Evolutionary conservation across 257 asterid species (phyloP).

Genomic region (Solanum pimpinellifolium): DNA sequence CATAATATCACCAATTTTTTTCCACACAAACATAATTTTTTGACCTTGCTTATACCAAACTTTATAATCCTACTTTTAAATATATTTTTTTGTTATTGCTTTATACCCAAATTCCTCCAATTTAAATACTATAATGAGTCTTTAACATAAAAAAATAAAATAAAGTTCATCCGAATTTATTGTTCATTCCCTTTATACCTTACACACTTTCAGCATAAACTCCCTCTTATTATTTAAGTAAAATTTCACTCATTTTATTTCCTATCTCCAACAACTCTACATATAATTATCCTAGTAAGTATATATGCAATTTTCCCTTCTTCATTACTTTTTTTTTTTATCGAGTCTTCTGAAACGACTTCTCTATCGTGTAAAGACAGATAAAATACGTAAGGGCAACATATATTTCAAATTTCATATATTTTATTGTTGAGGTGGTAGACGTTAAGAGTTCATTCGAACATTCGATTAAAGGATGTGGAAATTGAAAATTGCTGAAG

Average conservation of each 20-base stretch:
- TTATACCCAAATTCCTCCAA: not conserved
- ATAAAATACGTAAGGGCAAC: not conserved
- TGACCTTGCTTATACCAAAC: not conserved
- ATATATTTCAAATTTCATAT: not conserved
- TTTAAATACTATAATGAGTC: not conserved
- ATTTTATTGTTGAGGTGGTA: not conserved
- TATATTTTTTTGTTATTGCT: not conserved
- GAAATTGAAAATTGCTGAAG: slow-evolving; percentile 48
- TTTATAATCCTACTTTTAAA: not conserved
- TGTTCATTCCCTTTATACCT: not conserved
- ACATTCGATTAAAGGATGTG: slow-evolving; percentile 21
- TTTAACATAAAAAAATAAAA: not conserved
- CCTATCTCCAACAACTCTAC: not conserved
- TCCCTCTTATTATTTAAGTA: not conserved
- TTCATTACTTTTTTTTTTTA: not conserved
- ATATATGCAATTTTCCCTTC: not conserved
- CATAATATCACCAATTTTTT: not conserved
- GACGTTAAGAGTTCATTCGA: not conserved
- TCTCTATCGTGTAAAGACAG: not conserved
- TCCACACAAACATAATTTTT: not conserved
- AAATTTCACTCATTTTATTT: not conserved
- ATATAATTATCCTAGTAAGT: not conserved
- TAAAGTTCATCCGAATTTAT: not conserved
- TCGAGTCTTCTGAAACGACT: not conserved
- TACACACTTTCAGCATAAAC: not conserved